Conservation (phyloP, 305 asterid genomes). For the Fraxinus angustifolia region DNA sequence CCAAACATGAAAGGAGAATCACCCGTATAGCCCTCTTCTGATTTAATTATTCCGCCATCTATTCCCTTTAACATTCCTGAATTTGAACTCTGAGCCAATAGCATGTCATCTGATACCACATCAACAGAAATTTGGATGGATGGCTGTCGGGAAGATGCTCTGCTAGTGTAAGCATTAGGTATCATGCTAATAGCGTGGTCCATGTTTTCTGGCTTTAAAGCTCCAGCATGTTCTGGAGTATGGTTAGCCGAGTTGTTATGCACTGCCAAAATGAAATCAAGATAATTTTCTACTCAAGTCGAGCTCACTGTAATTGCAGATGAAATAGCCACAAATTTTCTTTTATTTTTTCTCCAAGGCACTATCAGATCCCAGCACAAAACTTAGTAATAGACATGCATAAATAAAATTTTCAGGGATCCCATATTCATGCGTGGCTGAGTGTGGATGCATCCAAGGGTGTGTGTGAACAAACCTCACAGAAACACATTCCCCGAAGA, state of each 20-base stretch:
- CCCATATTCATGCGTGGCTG: background rate
- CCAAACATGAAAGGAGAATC: constrained; percentile 25
- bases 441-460: background rate
- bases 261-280: constrained; percentile 26
- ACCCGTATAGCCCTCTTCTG: constrained; percentile 29
- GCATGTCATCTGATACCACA: constrained; percentile 21
- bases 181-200: constrained; percentile 16
- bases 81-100: constrained; percentile 28
- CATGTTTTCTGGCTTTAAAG: constrained; percentile 30
- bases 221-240: constrained; percentile 22
- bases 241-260: constrained; percentile 28
- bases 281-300: background rate
- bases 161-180: constrained; percentile 25
- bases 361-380: background rate
- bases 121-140: constrained; percentile 25
- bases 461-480: background rate
- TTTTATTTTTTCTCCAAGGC: background rate
- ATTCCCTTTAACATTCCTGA: constrained; percentile 30
- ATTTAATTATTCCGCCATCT: constrained; percentile 28
- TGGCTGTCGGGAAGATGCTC: constrained; percentile 27
- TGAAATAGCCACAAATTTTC: background rate
- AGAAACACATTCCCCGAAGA: background rate
- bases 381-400: background rate
- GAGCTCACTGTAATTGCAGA: background rate
- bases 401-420: background rate